A percentile compares a stretch with the other conserved stretches of the same genome.
Evolutionary conservation across 106 monocot genomes (phyloP).

Genomic region (Cymbidium sinense): DNA sequence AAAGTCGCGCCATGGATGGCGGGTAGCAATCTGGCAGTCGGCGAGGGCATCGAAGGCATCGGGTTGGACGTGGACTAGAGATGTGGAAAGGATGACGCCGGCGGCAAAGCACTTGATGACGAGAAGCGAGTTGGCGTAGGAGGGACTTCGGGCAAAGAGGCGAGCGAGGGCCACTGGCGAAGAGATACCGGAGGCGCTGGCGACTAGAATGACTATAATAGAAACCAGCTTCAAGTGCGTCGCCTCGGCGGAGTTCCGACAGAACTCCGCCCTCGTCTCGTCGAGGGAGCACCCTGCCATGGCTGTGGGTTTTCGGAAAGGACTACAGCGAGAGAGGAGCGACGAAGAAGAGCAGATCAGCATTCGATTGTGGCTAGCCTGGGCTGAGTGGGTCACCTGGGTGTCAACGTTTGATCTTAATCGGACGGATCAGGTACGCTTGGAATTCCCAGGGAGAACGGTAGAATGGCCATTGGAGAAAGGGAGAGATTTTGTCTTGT

Average conservation of each 20-base stretch:
- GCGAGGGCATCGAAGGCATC: constrained; percentile 79
- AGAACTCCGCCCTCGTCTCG: constrained; percentile 24
- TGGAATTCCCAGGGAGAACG: not conserved
- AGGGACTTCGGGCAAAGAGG: constrained; percentile 39
- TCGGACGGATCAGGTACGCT: not conserved
- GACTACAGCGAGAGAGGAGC: not conserved
- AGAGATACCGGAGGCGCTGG: constrained; percentile 62
- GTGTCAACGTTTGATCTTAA: not conserved
- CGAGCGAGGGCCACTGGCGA: constrained; percentile 70
- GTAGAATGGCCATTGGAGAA: too few species aligned
- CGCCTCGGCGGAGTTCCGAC: constrained; percentile 64
- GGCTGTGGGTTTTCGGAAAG: not conserved
- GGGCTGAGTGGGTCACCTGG: not conserved
- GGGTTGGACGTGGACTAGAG: constrained; percentile 95
- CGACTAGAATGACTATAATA: constrained; percentile 50
- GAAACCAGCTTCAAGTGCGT: constrained; percentile 66
- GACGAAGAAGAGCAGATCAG: too few species aligned
- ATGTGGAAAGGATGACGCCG: constrained; percentile 87
- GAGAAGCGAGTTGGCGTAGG: constrained; percentile 46
- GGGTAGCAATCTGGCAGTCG: constrained; percentile 60
- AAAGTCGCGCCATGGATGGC: constrained; percentile 78
- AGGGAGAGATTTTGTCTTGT: too few species aligned
- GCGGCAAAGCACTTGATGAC: constrained; percentile 96
- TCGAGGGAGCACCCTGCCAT: constrained; percentile 9
- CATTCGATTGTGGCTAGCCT: too few species aligned